Evolutionary conservation across 1,284 basidiomycete species (phyloP), one percentile per base, ranked within the genome.

Genomic region (Puccinia novopanici): DNA sequence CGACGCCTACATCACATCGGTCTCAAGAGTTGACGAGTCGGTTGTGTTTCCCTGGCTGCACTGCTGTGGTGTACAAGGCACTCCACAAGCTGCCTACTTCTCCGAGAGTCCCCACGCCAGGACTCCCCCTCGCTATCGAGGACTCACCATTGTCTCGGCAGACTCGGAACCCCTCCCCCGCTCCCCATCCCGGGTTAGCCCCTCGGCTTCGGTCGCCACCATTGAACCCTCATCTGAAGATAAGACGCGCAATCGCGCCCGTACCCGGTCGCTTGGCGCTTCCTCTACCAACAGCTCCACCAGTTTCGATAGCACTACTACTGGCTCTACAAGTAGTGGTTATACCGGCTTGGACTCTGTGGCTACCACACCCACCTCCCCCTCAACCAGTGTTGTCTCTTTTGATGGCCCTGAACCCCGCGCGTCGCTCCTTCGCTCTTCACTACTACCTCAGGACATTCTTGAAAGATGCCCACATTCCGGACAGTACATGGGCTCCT

Each of bases 151-250:
- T 17, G 48, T 78, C 22, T 67, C 75, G n/a, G 75, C 75, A 19
- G 75, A 78, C 37, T 59, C 75, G 15, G 27, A 54, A 1, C 70
- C 15, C 81, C 82, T 54, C 30, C 63, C 61, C 54, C 82, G 45
- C 55, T 81, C 59, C 65, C 78, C 13, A 63, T 81, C 57, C 81
- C 82, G n/a, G 73, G 71, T 72, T 45, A 82, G 55, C 80, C 78
- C 52, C 75, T 75, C 78, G 48, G 13, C 24, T 6, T 37, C 55
- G 13, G 37, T 24, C 37, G 9, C 42, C 24, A n/a, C 61, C 8
- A n/a, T n/a, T n/a, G 45, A 50, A 8, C 22, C 72, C 52, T 45
- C 54, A 19, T 24, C 15, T 55, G 30, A 52, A 6, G 22, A 24
- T 42, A 17, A 52, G 24, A 52, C 30, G 5, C 50, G 45, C 22